Conservation (phyloP, 1,284 basidiomycete species). For the Sanghuangporus weigelae region DNA sequence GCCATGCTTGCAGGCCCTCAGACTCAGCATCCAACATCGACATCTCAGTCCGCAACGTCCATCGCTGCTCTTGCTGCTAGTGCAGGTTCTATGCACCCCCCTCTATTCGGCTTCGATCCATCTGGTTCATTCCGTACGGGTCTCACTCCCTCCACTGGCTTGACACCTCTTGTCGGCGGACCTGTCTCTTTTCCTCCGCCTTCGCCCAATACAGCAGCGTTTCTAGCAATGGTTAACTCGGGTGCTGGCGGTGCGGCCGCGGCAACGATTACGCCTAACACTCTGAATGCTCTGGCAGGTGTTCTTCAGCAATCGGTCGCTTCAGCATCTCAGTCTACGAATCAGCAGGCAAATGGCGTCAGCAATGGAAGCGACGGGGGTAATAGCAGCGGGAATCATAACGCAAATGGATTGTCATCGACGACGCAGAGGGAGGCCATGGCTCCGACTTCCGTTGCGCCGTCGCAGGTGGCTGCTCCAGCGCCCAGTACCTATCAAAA, state of each 20-base stretch:
- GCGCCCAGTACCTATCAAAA: constrained; percentile 17
- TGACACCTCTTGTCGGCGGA: constrained; percentile 81
- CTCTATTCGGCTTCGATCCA: constrained; percentile 61
- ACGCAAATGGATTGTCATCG: not conserved
- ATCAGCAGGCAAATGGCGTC: not conserved
- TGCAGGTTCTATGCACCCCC: constrained; percentile 18
- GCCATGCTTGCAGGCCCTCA: constrained; percentile 93
- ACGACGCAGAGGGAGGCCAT: not conserved
- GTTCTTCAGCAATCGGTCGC: constrained; percentile 35
- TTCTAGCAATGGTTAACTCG: constrained; percentile 88
- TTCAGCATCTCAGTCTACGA: constrained; percentile 17
- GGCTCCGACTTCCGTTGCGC: constrained; percentile 8
- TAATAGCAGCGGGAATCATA: not conserved
- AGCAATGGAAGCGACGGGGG: not conserved
- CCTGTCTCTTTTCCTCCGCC: constrained; percentile 77
- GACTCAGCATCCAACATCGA: constrained; percentile 30
- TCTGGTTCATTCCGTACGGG: constrained; percentile 68
- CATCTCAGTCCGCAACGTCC: constrained; percentile 28
- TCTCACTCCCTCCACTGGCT: constrained; percentile 75
- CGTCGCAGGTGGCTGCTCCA: constrained; percentile 14
- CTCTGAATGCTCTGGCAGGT: constrained; percentile 76
- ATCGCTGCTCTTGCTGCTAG: constrained; percentile 23
- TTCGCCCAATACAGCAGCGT: constrained; percentile 87
- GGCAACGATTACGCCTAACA: constrained; percentile 87
- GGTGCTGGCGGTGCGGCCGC: constrained; percentile 48